phyloP scores from a whole-genome alignment of 2,329 filamentous ascomycete species.

The Pyricularia sp. region DNA sequence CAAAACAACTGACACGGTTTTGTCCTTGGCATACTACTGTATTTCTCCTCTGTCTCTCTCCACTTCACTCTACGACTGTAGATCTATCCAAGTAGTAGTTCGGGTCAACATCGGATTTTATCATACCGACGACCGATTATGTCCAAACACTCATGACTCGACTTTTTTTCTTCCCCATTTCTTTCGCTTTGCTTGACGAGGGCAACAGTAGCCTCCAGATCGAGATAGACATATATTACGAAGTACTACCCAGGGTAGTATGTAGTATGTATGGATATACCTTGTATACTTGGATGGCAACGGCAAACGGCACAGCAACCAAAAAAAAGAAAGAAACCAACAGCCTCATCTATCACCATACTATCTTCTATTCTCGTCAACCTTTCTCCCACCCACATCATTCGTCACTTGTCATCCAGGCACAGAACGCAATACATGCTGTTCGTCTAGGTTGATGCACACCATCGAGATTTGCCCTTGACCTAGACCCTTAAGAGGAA shows the following conservation, averaged over 20 bases:
- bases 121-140: background rate
- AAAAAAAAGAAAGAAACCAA: too few relatives aligned
- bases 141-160: background rate
- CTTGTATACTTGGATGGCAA: too few relatives aligned
- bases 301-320: background rate
- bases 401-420: background rate
- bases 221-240: too few relatives aligned
- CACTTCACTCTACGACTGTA: background rate
- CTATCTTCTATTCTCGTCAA: background rate
- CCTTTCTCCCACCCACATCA: background rate
- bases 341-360: too few relatives aligned
- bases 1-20: too few relatives aligned
- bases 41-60: background rate
- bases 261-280: too few relatives aligned
- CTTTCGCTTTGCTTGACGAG: too few relatives aligned
- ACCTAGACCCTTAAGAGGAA: background rate
- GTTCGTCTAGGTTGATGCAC: background rate
- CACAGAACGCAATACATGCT: background rate
- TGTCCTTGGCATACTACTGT: background rate
- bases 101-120: background rate
- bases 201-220: too few relatives aligned
- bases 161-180: too few relatives aligned
- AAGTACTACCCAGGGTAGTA: too few relatives aligned
- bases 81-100: background rate
- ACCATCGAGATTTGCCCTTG: background rate